These are phyloP conservation scores for Lasiodiplodia sp. DNA, from an alignment of 2,329 filamentous ascomycete species.

Conservation along the genomic window DNA sequence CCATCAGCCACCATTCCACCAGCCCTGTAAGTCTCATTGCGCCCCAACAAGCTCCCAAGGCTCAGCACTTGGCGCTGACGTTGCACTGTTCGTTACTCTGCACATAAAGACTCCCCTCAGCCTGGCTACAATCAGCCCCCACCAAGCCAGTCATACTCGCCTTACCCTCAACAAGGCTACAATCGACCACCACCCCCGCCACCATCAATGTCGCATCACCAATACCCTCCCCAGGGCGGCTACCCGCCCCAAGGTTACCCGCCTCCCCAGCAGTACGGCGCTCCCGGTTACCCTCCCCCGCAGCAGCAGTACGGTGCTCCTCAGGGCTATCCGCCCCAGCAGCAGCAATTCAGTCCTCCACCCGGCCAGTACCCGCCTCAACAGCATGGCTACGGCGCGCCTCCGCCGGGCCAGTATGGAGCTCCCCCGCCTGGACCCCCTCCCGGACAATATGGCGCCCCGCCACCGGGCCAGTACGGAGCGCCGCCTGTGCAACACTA, in stretches of 20 bases:
- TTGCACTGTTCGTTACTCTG: not conserved
- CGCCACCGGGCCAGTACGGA: constrained; percentile 39
- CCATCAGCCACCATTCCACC: constrained; percentile 38
- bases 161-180: constrained; percentile 40
- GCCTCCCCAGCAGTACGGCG: constrained; percentile 38
- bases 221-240: constrained; percentile 42
- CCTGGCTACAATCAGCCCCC: constrained; percentile 29
- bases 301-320: constrained; percentile 34
- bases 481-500: constrained; percentile 47
- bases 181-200: constrained; percentile 28
- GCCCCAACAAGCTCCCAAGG: not conserved
- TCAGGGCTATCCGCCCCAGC: constrained; percentile 33
- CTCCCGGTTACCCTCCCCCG: constrained; percentile 18
- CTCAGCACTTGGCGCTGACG: constrained; percentile 34
- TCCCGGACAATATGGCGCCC: constrained; percentile 38
- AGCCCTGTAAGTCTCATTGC: constrained; percentile 39
- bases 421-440: constrained; percentile 39
- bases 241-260: constrained; percentile 38
- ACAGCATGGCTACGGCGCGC: constrained; percentile 45
- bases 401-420: constrained; percentile 44
- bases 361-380: constrained; percentile 40
- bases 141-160: constrained; percentile 31
- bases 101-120: constrained; percentile 29
- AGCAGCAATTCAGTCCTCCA: constrained; percentile 32
- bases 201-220: constrained; percentile 36